A percentile compares a stretch with the other conserved stretches of the same genome.
Evolutionary conservation across 257 asterid species (phyloP).

Genomic region (Solanum arcanum): DNA sequence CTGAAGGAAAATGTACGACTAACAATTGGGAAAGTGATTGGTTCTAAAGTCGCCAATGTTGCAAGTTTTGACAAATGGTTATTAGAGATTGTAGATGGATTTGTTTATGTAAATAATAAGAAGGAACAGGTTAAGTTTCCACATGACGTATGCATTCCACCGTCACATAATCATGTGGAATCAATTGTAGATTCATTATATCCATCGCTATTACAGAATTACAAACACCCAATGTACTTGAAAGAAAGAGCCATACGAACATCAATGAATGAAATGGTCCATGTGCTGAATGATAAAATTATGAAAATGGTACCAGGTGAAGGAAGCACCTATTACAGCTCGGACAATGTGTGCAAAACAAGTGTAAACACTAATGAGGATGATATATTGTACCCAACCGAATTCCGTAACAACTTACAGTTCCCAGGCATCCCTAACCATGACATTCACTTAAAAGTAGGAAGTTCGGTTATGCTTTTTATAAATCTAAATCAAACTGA

Average conservation of each 20-base stretch:
- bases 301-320: neutral
- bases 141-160: neutral
- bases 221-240: neutral
- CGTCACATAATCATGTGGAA: neutral
- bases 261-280: no score
- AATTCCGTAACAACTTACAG: neutral
- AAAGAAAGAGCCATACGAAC: neutral
- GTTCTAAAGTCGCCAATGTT: neutral
- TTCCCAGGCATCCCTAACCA: neutral
- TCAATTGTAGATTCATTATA: neutral
- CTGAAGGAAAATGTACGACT: neutral
- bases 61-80: neutral
- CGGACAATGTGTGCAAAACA: neutral
- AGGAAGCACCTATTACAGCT: neutral
- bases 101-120: neutral
- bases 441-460: neutral
- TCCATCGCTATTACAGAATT: neutral
- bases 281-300: no score
- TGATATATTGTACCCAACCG: neutral
- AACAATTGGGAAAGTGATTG: neutral
- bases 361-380: neutral
- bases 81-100: neutral
- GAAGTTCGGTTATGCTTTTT: neutral
- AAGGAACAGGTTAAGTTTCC: neutral
- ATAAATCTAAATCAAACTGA: neutral